phyloP scores from a whole-genome alignment of 2,329 filamentous ascomycete genomes.

The Alternaria viburni region DNA sequence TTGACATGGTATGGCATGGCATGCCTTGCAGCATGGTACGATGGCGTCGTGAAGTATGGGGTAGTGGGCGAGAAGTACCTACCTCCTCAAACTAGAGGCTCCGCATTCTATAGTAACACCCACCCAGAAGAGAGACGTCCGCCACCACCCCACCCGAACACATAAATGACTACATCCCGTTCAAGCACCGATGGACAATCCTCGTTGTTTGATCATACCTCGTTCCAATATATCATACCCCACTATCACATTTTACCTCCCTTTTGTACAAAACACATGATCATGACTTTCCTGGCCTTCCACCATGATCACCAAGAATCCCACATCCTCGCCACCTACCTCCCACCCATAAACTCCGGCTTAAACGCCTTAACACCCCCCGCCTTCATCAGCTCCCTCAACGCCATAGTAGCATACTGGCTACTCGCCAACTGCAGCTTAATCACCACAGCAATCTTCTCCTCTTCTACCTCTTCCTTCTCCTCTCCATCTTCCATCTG shows the following conservation, averaged over 20 bases:
- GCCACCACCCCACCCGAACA: too few species aligned
- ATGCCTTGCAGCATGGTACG: background rate
- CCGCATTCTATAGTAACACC: too few species aligned
- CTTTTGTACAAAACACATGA: too few species aligned
- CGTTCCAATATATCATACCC: too few species aligned
- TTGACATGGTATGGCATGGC: background rate
- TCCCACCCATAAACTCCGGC: constrained; percentile 64
- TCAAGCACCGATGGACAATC: too few species aligned
- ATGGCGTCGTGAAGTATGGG: background rate
- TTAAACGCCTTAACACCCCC: constrained; percentile 68
- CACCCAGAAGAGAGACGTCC: too few species aligned
- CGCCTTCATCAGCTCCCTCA: constrained; percentile 77
- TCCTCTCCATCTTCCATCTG: constrained; percentile 33
- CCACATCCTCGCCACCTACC: constrained; percentile 26
- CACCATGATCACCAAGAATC: too few species aligned
- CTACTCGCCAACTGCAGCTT: constrained; percentile 79
- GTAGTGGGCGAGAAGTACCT: background rate
- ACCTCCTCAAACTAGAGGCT: background rate
- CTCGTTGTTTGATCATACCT: too few species aligned
- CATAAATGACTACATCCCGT: too few species aligned
- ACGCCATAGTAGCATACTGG: constrained; percentile 83
- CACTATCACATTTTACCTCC: too few species aligned
- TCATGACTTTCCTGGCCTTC: too few species aligned
- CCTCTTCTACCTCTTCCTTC: constrained; percentile 21
- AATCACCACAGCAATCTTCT: constrained; percentile 71